Conservation (phyloP, 129 eudicot genomes). For the Helichrysum umbraculigerum region DNA sequence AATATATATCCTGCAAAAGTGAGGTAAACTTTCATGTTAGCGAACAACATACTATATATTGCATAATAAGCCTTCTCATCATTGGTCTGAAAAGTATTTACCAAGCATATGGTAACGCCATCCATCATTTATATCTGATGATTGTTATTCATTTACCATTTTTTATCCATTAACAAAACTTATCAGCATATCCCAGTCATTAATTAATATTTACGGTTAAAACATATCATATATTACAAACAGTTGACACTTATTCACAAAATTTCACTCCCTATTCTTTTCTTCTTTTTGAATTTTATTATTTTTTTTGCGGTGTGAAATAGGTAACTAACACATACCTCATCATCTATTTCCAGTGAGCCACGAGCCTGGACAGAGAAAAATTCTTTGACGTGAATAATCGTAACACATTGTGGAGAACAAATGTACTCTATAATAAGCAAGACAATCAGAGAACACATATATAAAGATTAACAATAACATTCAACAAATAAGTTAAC, state of each 20-base stretch:
- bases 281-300: not conserved
- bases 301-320: slow-evolving; percentile 3
- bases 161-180: not conserved
- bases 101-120: too few relatives aligned
- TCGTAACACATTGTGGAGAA: not conserved
- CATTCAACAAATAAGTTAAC: not conserved
- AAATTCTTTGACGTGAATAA: not conserved
- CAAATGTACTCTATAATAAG: not conserved
- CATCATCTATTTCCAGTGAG: slow-evolving; percentile 85
- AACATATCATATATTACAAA: not conserved
- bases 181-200: not conserved
- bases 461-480: not conserved
- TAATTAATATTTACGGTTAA: not conserved
- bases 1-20: slow-evolving; percentile 73
- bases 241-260: not conserved
- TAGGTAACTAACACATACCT: slow-evolving; percentile 41
- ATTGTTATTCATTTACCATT: too few relatives aligned
- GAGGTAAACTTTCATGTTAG: not conserved
- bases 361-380: slow-evolving; percentile 68
- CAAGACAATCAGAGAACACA: not conserved
- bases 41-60: not conserved
- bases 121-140: too few relatives aligned
- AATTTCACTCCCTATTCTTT: not conserved
- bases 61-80: not conserved
- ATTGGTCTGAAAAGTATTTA: too few relatives aligned